Evolutionary conservation across 1,284 basidiomycete species (phyloP), one percentile per base, ranked within the genome.

Genomic region (Ustilago cynodontis): DNA sequence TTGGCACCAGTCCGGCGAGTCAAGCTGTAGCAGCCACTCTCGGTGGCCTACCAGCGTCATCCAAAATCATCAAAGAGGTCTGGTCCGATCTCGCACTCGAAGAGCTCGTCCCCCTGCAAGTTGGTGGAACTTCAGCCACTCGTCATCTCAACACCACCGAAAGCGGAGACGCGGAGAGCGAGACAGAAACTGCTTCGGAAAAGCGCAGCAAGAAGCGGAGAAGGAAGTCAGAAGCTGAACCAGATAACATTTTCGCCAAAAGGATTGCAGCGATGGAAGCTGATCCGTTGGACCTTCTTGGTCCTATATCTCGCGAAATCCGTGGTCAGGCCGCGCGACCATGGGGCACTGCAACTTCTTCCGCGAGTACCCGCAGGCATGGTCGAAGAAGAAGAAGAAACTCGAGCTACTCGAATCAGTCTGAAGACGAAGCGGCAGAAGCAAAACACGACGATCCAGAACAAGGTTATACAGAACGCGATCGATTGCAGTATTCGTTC

Each of bases 31-130:
- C 77, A 39, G 74, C 74, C 1, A 68, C 65, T 1, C 45, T 77
- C 29, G 74, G 74, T 7, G 74, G 74, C 0, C 28, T 77, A 16
- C 67, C 55, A 3, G 66, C 65, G 2, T 61, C 59, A 1, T 49
- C 62, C 47, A 78, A 59, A 51, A 65, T 60, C 37, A 20, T 62
- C 43, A 60, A 39, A 39, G 78, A 78, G 50, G 74, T 82, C 1
- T 82, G 81, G 81, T 64, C 78, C 10, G 81, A 82, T 52, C 49
- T 82, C n/a, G 79, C 73, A 26, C 70, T 82, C 1, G 81, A 82
- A 43, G 64, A 71, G 59, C 61, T 82, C 0, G 58, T 81, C 2
- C 81, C 81, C 4, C 41, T 35, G 10, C 37, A 45, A 3, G 18
- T 77, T 5, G 74, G 69, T 4, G 55, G 56, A 5, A 69, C 74